A percentile compares a stretch with the other conserved stretches of the same genome.
phyloP scores from a whole-genome alignment of 768 basidiomycete genomes.

The Calocybe gangraenosa region DNA sequence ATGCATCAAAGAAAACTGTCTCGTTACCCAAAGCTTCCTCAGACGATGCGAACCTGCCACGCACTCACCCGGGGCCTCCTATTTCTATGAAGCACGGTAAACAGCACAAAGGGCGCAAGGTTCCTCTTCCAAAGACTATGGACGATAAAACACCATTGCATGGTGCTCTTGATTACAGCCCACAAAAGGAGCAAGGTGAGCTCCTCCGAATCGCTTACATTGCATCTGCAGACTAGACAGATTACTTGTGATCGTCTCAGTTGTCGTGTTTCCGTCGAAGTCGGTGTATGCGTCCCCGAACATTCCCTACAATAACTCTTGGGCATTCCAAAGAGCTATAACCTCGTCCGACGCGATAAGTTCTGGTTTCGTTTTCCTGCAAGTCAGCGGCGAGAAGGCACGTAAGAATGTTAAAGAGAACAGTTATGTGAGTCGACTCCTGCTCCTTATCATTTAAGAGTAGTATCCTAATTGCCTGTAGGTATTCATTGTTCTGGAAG shows the following conservation, averaged over 20 bases:
- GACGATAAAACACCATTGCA: constrained; percentile 11
- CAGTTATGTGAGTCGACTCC: constrained; percentile 62
- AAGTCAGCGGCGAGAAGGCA: constrained; percentile 76
- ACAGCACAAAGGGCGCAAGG: constrained; percentile 4
- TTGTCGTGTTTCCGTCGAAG: constrained; percentile 14
- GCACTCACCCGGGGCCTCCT: constrained; percentile 8
- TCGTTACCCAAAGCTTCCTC: neutral
- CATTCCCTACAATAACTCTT: constrained; percentile 26
- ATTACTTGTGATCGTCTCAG: constrained; percentile 10
- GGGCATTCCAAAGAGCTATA: constrained; percentile 90
- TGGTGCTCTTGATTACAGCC: constrained; percentile 13
- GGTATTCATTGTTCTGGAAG: constrained; percentile 74
- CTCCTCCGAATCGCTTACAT: neutral
- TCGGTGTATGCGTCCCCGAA: constrained; percentile 10
- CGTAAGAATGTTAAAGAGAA: constrained; percentile 91
- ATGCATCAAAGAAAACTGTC: neutral
- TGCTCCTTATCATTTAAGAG: neutral
- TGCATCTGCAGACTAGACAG: no score
- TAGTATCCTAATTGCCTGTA: constrained; percentile 11
- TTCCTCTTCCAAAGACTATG: neutral
- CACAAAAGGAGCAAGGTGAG: constrained; percentile 14
- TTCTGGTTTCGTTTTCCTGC: constrained; percentile 82
- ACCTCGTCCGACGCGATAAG: constrained; percentile 90
- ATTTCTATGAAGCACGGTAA: constrained; percentile 3
- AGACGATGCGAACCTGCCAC: constrained; percentile 3